Conservation (phyloP, 1,284 basidiomycete genomes). For the Sanghuangporus weigelae region DNA sequence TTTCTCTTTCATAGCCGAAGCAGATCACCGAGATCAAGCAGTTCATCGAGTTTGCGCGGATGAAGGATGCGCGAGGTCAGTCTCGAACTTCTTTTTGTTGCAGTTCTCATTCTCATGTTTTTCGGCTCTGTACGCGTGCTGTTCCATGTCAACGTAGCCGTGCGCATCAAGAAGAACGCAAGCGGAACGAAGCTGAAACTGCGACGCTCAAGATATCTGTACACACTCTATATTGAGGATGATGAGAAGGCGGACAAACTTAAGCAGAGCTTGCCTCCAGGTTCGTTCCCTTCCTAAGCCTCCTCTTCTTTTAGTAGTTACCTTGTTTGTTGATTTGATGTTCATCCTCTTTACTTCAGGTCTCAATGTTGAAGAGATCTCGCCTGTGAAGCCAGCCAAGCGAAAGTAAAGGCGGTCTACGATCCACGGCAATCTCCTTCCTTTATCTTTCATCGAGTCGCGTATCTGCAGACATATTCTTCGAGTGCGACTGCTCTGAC, state of each 20-base stretch:
- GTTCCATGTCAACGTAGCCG: slow-evolving; percentile 50
- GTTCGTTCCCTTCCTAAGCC: slow-evolving; percentile 41
- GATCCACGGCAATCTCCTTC: neutral
- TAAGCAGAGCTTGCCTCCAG: slow-evolving; percentile 91
- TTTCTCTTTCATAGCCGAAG: slow-evolving; percentile 67
- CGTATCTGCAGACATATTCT: neutral
- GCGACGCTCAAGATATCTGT: slow-evolving; percentile 94
- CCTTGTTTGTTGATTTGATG: neutral
- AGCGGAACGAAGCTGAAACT: slow-evolving; percentile 98
- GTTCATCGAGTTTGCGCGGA: slow-evolving; percentile 95
- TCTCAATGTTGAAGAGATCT: slow-evolving; percentile 58
- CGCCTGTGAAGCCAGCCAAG: slow-evolving; percentile 37
- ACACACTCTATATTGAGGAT: slow-evolving; percentile 95
- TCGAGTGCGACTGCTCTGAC: neutral
- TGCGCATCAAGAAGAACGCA: slow-evolving; percentile 92
- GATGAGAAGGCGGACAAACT: slow-evolving; percentile 99
- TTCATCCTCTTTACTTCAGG: slow-evolving; percentile 34
- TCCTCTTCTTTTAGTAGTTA: neutral
- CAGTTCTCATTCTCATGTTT: neutral
- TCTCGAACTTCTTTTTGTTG: slow-evolving; percentile 21
- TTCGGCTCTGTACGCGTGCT: neutral
- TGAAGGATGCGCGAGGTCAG: slow-evolving; percentile 79
- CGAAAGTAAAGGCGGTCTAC: slow-evolving; percentile 40
- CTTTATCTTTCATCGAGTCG: neutral
- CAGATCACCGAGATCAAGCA: slow-evolving; percentile 99